Base-by-base conservation (phyloP, 73 alveolate species). In the Paramecium pentaurelia region DNA sequence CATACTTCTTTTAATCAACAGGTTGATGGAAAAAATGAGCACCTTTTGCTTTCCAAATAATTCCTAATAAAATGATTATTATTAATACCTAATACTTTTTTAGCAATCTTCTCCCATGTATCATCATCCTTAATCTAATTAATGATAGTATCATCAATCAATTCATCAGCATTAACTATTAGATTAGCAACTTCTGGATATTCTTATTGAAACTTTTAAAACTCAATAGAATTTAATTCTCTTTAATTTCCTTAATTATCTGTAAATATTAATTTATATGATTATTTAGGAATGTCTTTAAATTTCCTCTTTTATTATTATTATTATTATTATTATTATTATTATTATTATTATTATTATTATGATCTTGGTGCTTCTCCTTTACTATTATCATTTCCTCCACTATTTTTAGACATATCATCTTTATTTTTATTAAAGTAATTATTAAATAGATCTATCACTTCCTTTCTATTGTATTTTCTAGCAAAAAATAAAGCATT, bases 11-110 rank as follows among this genome's bases (percentile, higher is more conserved):
- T 6, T 96, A 96, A 89, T 98, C 99, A 11, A 98, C 99, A 0
- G 99, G 99, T 75, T 95, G 94, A 93, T 97, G 97, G 93, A 98
- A 98, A 47, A 97, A 80, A 92, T 96, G 95, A 32, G 99, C 96
- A 20, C 95, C 98, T 92, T 95, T 95, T n/a, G 93, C 97, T 86
- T 95, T 97, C 99, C 99, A 98, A 54, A 98, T 92, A 28, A 93
- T 93, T 47, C 89, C 86, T 64, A 18, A 22, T 4, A 1, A 49
- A 3, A 6, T 58, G 5, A 12, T 14, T 12, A n/a, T 34, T 2
- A 34, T 58, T 6, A 12, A 42, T 86, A 59, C 93, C 86, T 92
- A 98, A 68, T 47, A 98, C 60, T 77, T 97, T 93, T 40, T 89
- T 89, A 1, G 94, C 94, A 32, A 89, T 45, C 59, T 89, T 89